Evolutionary conservation across 495 filamentous ascomycete genomes (phyloP).

Genomic region (Terfezia claveryi): DNA sequence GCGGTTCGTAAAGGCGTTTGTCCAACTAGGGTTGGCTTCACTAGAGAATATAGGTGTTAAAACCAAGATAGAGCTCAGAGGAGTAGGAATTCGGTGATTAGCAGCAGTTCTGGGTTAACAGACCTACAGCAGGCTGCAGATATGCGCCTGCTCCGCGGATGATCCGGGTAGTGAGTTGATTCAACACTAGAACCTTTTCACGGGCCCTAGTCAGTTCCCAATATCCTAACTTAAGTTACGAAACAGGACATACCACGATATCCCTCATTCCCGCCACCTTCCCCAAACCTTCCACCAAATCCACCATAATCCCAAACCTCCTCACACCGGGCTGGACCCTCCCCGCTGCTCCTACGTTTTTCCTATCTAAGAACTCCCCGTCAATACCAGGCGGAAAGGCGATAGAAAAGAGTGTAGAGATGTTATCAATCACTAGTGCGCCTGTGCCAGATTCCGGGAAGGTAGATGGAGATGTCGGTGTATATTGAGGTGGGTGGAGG

Average conservation of each 20-base stretch:
- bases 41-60: neutral
- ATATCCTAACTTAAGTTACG: too few species aligned
- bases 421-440: conserved; percentile 53
- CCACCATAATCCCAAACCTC: conserved; percentile 14
- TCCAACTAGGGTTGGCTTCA: neutral
- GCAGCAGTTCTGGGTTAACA: neutral
- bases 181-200: conserved; percentile 3
- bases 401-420: conserved; percentile 50
- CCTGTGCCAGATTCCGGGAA: conserved; percentile 32
- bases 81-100: neutral
- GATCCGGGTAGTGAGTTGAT: conserved; percentile 15
- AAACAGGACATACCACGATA: neutral
- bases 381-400: conserved; percentile 35
- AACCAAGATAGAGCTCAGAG: neutral
- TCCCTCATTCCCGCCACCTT: conserved; percentile 46
- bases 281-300: conserved; percentile 28
- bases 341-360: conserved; percentile 5
- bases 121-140: conserved; percentile 7
- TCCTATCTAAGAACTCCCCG: conserved; percentile 15
- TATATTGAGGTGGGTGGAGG: conserved; percentile 28
- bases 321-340: conserved; percentile 13
- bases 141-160: conserved; percentile 7
- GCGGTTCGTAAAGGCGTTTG: neutral
- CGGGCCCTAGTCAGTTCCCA: too few species aligned
- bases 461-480: conserved; percentile 15